A percentile compares a stretch with the other conserved stretches of the same genome.
Conservation (phyloP, 805 yeast species). For the Isabelozyma rhagii region DNA sequence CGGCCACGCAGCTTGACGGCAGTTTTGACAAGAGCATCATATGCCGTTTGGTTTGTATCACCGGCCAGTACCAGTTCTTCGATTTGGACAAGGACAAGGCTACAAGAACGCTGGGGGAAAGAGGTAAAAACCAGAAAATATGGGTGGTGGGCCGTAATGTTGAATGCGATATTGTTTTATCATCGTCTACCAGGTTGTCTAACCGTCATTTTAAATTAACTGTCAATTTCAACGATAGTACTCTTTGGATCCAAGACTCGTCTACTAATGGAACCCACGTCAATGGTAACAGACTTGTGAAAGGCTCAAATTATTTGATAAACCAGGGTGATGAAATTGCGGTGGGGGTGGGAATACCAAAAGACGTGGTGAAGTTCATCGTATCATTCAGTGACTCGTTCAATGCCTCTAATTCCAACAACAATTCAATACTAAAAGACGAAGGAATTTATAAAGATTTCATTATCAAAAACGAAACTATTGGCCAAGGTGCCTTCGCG, state of each 20-base stretch:
- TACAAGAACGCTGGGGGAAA: slow-evolving; percentile 10
- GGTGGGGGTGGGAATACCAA: slow-evolving; percentile 80
- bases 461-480: slow-evolving; percentile 76
- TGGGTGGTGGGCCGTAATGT: slow-evolving; percentile 79
- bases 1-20: slow-evolving; percentile 19
- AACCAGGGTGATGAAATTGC: slow-evolving; percentile 92
- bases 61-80: slow-evolving; percentile 48
- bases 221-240: slow-evolving; percentile 55
- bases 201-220: slow-evolving; percentile 72
- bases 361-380: slow-evolving; percentile 58
- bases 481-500: slow-evolving; percentile 99
- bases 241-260: slow-evolving; percentile 63
- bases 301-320: slow-evolving; percentile 74
- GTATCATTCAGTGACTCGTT: slow-evolving; percentile 45
- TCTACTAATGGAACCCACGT: slow-evolving; percentile 93
- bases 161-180: slow-evolving; percentile 61
- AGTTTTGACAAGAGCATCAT: slow-evolving; percentile 30
- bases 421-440: slow-evolving; percentile 27
- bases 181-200: slow-evolving; percentile 60
- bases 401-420: slow-evolving; percentile 28
- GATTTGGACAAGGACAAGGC: slow-evolving; percentile 39
- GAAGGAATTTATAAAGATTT: slow-evolving; percentile 68
- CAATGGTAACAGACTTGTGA: slow-evolving; percentile 69
- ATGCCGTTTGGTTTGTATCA: slow-evolving; percentile 59
- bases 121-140: slow-evolving; percentile 24